Evolutionary conservation across 495 filamentous ascomycete species (phyloP), one percentile per base, ranked within the genome.

Genomic region (Neurospora sp.): DNA sequence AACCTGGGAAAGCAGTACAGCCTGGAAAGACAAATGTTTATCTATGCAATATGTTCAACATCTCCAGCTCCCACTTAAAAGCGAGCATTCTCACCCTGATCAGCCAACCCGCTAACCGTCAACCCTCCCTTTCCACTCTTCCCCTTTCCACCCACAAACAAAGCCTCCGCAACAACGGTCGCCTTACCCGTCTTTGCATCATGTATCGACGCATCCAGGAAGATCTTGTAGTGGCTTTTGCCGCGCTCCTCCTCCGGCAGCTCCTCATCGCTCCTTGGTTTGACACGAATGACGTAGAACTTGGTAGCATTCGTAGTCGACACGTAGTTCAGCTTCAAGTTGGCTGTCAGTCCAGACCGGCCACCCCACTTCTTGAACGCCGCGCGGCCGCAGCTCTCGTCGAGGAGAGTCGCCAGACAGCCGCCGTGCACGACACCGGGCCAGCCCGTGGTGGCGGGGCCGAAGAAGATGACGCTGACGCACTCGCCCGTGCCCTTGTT

Each of bases 351-450:
- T 1, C 87, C 90, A 31, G 84, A 80, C 74, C 77, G 70, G 27
- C 80, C 81, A 0, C 80, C 80, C 78, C 84, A 83, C 62, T 76
- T 72, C 71, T 83, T 74, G 46, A 88, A 82, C 16, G 88, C 88
- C 48, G 84, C 85, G 31, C 88, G 78, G 8, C 86, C 88, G 71
- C 89, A 81, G 18, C 81, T 83, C 81, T 96, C 93, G 79, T 93
- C 91, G 40, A 94, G 79, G 9, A 94, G 77, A 0, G 91, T 94
- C 5, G 89, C 92, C 44, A 93, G 84, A 3, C 86, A 84, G 20
- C 93, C 93, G 20, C 93, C 93, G 81, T 96, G 93, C 70, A 91
- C 89, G 27, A 93, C 83, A 3, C 87, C 87, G n/a, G 92, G 92
- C 91, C 91, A 94, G 3, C 93, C 92, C 40, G 88, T 83, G 27